Base-by-base conservation (phyloP, 345 rosid genomes). In the Linum usitatissimum region DNA sequence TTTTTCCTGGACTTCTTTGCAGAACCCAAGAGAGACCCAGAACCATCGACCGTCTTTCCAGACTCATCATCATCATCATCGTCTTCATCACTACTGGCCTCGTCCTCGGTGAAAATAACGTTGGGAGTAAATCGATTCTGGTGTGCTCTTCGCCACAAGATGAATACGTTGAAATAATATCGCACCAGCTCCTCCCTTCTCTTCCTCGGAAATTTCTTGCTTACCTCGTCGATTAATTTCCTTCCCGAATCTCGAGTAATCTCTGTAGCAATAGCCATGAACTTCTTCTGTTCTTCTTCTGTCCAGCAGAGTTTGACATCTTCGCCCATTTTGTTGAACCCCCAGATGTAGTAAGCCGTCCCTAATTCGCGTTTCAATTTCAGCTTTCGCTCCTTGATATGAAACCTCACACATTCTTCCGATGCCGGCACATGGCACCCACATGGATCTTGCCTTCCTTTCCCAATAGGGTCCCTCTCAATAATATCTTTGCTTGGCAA, bases 391-490 rank as follows among this genome's bases (percentile, higher is more conserved):
- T 81, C 79, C 18, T 71, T 48, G 42, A 75, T 66, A 53, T 93
- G 99, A 79, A 86, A 93, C 64, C 83, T 81, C 42, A 87, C 81
- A 65, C 99, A 93, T 66, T 81, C 86, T 7, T 69, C 4, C 61
- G 99, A 93, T 65, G 76, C 84, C 58, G 61, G 83, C 66, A 64
- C 56, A 31, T 67, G 71, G 67, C 99, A 93, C 57, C 99, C 90
- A 70, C 99, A 90, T 57, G 77, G 65, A 64, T 84, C 88, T 65
- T 75, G 78, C 66, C 97, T 86, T 71, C 94, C 97, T 76, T 80
- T 90, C 38, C 99, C 99, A 40, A 93, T 87, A 2, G 78, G 92
- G 65, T 86, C 94, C 71, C 91, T 74, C 80, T 93, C 96, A 30
- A 90, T 74, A n/a, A 87, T 73, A 67, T 55, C 19, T 36, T 56